These are phyloP conservation scores for Cryptomeria japonica DNA, from an alignment of 75 land plant genomes.

Conservation along the genomic window DNA sequence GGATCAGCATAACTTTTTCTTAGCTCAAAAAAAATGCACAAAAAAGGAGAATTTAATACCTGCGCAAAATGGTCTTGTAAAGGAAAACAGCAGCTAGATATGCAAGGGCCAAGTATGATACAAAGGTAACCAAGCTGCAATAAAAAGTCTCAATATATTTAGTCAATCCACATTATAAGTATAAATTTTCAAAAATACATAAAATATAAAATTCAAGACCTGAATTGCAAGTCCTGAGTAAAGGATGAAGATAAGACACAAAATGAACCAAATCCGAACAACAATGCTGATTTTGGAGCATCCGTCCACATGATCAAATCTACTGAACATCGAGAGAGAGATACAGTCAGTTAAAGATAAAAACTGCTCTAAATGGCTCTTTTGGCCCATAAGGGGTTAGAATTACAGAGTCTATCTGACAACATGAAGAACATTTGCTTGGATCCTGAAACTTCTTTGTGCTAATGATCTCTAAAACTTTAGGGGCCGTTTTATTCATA, in stretches of 20 bases:
- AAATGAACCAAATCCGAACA: conserved; percentile 80
- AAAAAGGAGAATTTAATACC: conserved; percentile 34
- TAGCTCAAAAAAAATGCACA: conserved; percentile 10
- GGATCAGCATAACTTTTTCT: background rate
- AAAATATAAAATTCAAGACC: conserved; percentile 26
- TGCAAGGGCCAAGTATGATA: conserved; percentile 72
- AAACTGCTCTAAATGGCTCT: background rate
- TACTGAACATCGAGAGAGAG: conserved; percentile 40
- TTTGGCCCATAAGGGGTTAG: background rate
- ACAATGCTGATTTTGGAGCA: conserved; percentile 67
- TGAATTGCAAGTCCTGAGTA: conserved; percentile 70
- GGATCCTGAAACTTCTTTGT: background rate
- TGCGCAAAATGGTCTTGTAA: conserved; percentile 53
- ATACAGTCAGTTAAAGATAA: background rate
- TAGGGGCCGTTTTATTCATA: background rate
- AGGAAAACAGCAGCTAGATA: conserved; percentile 76
- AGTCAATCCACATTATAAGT: background rate
- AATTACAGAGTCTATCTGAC: background rate
- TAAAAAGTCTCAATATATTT: background rate
- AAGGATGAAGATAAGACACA: conserved; percentile 72
- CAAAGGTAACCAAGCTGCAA: conserved; percentile 68
- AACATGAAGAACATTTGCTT: background rate
- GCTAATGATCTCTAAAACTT: background rate
- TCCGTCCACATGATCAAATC: conserved; percentile 94
- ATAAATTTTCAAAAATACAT: background rate